A percentile compares a stretch with the other conserved stretches of the same genome.
Conservation (phyloP, 768 basidiomycete genomes). For the Crassisporium funariophilum region DNA sequence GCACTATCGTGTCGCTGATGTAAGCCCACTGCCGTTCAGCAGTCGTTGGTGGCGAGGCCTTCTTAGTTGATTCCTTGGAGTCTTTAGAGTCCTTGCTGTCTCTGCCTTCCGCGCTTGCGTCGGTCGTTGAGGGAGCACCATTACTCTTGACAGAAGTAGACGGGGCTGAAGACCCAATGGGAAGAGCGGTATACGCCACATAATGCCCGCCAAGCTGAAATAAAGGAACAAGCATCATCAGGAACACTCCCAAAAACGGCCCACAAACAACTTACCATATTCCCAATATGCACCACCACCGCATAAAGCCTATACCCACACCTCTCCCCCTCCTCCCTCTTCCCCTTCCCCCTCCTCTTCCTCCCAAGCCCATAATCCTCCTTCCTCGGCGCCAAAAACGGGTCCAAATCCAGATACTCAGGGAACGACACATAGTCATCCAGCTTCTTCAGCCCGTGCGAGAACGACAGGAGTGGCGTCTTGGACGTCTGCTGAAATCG, state of each 20-base stretch:
- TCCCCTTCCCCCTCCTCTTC: conserved; percentile 13
- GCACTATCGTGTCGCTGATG: conserved; percentile 88
- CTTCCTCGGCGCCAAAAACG: conserved; percentile 82
- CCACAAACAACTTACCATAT: conserved; percentile 61
- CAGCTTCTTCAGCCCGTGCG: conserved; percentile 81
- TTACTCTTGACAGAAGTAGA: neutral
- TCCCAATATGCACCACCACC: conserved; percentile 85
- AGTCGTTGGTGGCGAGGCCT: conserved; percentile 16
- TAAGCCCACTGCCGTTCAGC: conserved; percentile 80
- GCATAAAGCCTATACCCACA: conserved; percentile 67
- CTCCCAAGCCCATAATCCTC: conserved; percentile 61
- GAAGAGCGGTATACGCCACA: conserved; percentile 80
- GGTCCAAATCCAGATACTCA: conserved; percentile 78
- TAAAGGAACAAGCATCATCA: conserved; percentile 10
- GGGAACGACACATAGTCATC: conserved; percentile 94
- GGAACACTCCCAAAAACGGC: neutral
- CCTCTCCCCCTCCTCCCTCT: conserved; percentile 22
- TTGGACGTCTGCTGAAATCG: conserved; percentile 87
- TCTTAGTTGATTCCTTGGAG: conserved; percentile 5
- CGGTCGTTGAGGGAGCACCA: neutral
- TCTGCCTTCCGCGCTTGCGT: conserved; percentile 2
- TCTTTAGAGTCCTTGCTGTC: neutral
- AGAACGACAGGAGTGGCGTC: conserved; percentile 60
- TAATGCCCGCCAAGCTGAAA: conserved; percentile 86
- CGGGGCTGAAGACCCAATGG: conserved; percentile 30